Evolutionary conservation across 371 early-diverging fungal genomes (phyloP).

Genomic region (Mortierella sp.): DNA sequence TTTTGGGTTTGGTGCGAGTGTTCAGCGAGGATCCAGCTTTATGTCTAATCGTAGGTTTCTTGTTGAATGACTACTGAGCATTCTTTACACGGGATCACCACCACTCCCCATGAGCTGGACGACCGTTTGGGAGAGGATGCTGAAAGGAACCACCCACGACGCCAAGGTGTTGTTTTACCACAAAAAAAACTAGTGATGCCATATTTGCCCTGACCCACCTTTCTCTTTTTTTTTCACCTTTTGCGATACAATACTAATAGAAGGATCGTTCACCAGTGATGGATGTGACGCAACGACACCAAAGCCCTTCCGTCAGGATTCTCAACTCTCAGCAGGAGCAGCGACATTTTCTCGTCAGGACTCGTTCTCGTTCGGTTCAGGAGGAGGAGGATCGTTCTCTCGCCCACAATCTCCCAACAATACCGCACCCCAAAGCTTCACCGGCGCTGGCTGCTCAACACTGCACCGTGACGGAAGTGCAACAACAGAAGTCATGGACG

Average conservation of each 20-base stretch:
- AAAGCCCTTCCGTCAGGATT: constrained; percentile 36
- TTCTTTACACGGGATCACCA: not conserved
- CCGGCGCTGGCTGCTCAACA: not conserved
- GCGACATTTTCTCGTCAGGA: not conserved
- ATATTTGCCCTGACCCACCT: not conserved
- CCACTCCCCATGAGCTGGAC: not conserved
- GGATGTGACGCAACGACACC: constrained; percentile 21
- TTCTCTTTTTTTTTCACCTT: not conserved
- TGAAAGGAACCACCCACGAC: not conserved
- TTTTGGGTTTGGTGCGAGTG: not conserved
- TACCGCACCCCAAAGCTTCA: not conserved
- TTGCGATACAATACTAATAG: not conserved
- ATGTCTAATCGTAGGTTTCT: constrained; percentile 28
- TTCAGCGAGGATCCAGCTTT: constrained; percentile 33
- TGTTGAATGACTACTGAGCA: not conserved
- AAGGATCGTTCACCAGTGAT: constrained; percentile 5
- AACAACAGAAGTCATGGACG: not conserved
- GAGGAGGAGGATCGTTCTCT: constrained; percentile 16
- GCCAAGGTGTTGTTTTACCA: too few species aligned
- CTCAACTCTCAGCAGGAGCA: constrained; percentile 17
- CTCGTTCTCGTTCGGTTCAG: constrained; percentile 18
- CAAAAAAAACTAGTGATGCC: not conserved
- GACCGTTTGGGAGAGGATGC: not conserved
- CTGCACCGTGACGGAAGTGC: not conserved
- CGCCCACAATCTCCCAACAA: constrained; percentile 20